phyloP scores from a whole-genome alignment of 1,284 basidiomycete species.

The Schizopora paradoxa region DNA sequence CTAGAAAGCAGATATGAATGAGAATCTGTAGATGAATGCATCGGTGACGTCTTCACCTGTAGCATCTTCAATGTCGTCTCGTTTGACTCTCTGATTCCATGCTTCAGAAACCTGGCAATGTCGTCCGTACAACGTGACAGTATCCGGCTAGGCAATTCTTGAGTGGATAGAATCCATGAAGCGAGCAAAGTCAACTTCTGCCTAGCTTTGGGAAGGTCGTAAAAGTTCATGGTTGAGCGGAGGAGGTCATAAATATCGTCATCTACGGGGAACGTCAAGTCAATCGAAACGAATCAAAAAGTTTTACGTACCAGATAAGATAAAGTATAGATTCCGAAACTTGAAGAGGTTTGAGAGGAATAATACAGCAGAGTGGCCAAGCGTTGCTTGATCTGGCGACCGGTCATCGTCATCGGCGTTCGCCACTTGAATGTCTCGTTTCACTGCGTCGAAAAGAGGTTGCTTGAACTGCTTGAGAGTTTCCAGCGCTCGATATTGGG shows the following conservation, averaged over 20 bases:
- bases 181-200: slow-evolving; percentile 43
- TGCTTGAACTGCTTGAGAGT: slow-evolving; percentile 19
- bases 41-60: too few relatives aligned
- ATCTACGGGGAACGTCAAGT: slow-evolving; percentile 26
- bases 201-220: slow-evolving; percentile 35
- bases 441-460: slow-evolving; percentile 18
- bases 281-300: not conserved
- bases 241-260: slow-evolving; percentile 40
- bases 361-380: slow-evolving; percentile 49
- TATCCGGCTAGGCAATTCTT: slow-evolving; percentile 38
- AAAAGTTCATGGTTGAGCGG: slow-evolving; percentile 30
- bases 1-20: too few relatives aligned
- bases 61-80: too few relatives aligned
- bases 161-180: slow-evolving; percentile 43
- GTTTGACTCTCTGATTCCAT: too few relatives aligned
- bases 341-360: slow-evolving; percentile 43
- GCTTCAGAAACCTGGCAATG: too few relatives aligned
- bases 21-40: too few relatives aligned
- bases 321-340: slow-evolving; percentile 36
- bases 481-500: slow-evolving; percentile 27
- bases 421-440: slow-evolving; percentile 35
- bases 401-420: too few relatives aligned
- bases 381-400: slow-evolving; percentile 34
- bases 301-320: slow-evolving; percentile 43
- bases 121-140: too few relatives aligned